These are phyloP conservation scores for Venturia pyrina DNA, from an alignment of 2,329 filamentous ascomycete genomes.

Conservation along the genomic window DNA sequence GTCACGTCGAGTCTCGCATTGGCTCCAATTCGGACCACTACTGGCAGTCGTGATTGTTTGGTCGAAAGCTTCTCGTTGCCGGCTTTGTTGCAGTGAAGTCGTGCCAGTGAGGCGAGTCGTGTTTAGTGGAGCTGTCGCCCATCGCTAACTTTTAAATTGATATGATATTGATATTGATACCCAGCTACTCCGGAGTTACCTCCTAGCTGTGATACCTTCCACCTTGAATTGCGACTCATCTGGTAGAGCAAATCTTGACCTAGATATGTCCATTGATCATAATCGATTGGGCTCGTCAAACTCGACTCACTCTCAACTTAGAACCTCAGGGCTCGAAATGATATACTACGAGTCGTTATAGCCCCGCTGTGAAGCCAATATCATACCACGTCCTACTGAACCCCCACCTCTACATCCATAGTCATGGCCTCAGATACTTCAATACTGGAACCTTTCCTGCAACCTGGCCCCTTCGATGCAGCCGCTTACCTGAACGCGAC, in stretches of 20 bases:
- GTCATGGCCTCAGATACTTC: constrained; percentile 47
- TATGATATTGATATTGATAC: neutral
- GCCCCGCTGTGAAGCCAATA: too few species aligned
- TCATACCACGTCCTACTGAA: too few species aligned
- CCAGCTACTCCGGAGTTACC: too few species aligned
- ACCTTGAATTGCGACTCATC: too few species aligned
- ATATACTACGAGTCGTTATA: too few species aligned
- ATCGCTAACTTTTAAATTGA: neutral
- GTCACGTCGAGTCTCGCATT: neutral
- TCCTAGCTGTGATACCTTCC: too few species aligned
- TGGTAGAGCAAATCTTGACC: too few species aligned
- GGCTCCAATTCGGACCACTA: neutral
- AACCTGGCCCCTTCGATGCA: constrained; percentile 62
- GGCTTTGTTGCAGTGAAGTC: neutral
- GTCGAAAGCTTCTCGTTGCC: neutral
- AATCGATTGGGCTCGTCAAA: too few species aligned
- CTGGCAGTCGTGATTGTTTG: neutral
- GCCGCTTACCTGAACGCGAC: constrained; percentile 75
- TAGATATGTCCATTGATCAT: too few species aligned
- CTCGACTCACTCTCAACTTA: too few species aligned
- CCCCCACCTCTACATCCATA: constrained; percentile 48
- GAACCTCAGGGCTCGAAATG: too few species aligned
- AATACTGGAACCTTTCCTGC: constrained; percentile 51
- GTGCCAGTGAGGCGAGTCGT: neutral
- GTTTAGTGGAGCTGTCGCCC: neutral